phyloP scores from a whole-genome alignment of 495 filamentous ascomycete genomes.

The Oidiodendron maius region DNA sequence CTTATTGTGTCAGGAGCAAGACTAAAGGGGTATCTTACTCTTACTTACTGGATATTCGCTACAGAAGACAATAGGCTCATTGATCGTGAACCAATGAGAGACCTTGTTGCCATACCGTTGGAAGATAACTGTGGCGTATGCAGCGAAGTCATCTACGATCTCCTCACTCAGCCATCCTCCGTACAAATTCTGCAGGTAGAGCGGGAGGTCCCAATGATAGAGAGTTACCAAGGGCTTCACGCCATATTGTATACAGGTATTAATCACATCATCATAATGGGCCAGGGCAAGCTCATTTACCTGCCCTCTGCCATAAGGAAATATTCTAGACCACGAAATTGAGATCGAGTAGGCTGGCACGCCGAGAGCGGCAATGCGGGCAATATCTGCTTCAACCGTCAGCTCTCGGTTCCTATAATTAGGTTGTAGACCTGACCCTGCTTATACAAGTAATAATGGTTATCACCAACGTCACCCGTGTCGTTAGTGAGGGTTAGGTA shows the following conservation, averaged over 20 bases:
- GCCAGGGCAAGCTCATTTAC: constrained; percentile 33
- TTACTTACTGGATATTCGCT: not conserved
- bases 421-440: constrained; percentile 17
- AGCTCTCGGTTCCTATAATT: not conserved
- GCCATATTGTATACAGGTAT: constrained; percentile 31
- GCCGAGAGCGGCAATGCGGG: constrained; percentile 31
- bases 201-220: constrained; percentile 42
- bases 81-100: constrained; percentile 38
- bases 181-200: constrained; percentile 37
- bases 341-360: constrained; percentile 32
- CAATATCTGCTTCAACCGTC: constrained; percentile 28
- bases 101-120: constrained; percentile 34
- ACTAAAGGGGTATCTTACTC: not conserved
- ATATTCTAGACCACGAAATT: constrained; percentile 38
- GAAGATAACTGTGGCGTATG: constrained; percentile 38
- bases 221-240: constrained; percentile 34
- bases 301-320: constrained; percentile 37
- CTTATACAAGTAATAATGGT: constrained; percentile 42
- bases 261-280: constrained; percentile 39
- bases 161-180: constrained; percentile 33
- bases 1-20: not conserved
- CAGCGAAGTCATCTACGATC: constrained; percentile 36
- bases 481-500: constrained; percentile 28
- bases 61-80: constrained; percentile 27
- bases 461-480: constrained; percentile 34